Evolutionary conservation across 768 basidiomycete genomes (phyloP), one percentile per base, ranked within the genome.

Genomic region (Daedalea quercina): DNA sequence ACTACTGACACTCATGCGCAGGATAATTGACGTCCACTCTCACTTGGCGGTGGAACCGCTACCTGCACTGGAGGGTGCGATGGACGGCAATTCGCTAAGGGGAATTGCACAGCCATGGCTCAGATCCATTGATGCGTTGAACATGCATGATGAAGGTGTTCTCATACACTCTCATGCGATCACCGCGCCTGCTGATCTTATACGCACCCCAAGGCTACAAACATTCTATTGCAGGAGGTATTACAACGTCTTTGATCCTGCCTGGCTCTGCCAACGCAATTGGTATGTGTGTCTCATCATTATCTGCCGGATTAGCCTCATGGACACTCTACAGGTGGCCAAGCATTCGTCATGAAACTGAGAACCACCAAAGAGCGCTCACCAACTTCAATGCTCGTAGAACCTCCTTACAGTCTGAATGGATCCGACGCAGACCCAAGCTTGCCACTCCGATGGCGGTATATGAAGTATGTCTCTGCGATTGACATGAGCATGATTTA

Each of bases 341-440:
- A 89, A 60, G 85, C 86, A 0, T 90, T 87, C 63, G 71, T 81
- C 2, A 87, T 91, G 62, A 92, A 92, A 63, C 65, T 87, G 3
- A 76, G 90, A 23, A 72, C 74, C n/a, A 91, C 88, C 0, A 58
- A 69, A 0, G 87, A 87, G 61, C 76, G 81, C n/a, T 84, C 85
- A 0, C 76, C 84, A 0, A 78, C 77, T 15, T 79, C 84, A 0
- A 78, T 84, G 71, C 73, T 89, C 3, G 71, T 93, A 15, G 90
- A 94, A 47, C 82, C 87, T 0, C 89, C 90, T 0, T 80, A 76
- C 55, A 69, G 74, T 28, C 66, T 84, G 50, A 70, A 79, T 47
- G 67, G 67, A 34, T 58, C 73, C 0, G 63, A 67, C 15, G 55
- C 65, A 1, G 60, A 67, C 33, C 63, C 66, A 4, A 59, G 66